Base-by-base conservation (phyloP, 352 stramenopile species). In the Phytopythium kandeliae region DNA sequence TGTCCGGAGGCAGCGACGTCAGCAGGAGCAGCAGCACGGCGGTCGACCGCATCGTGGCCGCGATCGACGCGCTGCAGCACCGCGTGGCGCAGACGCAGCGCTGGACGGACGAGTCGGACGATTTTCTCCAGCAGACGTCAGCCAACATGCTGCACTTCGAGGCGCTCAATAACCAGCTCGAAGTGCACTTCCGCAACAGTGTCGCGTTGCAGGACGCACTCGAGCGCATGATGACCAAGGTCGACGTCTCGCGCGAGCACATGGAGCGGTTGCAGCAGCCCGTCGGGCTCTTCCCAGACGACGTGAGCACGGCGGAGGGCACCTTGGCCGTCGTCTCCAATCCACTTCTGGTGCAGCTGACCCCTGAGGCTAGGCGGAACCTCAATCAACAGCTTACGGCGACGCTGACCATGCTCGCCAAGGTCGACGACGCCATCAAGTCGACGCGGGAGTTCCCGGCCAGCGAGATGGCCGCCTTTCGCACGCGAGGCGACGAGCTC, bases 161-260 rank as follows among this genome's bases (percentile, higher is more conserved):
- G 52, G 64, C 77, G 19, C 66, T 85, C 41, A 91, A 91, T 49
- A 91, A 87, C 51, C 75, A 91, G 26, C 59, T 91, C 34, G 80
- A 91, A 51, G 65, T 91, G 47, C 67, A 89, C 48, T 91, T 88
- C 58, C 86, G 86, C 54, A 90, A 90, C 67, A 85, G 63, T 35
- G 77, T 88, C 11, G 64, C 77, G 17, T 61, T 90, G 2, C 63
- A 89, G 31, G 63, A 87, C 24, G 63, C 64, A 25, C 62, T 90
- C 8, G 58, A 66, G n/a, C 50, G 59, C 13, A 62, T 86, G 57
- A 69, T 90, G 52, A 35, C 45, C 3, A 55, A 56, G n/a, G 69
- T 86, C 34, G 71, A 86, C 17, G 63, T 91, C 42, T 60, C 69
- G 24, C 63, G 70, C 17, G 70, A 90, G 21, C 60, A 71, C 15